These are phyloP conservation scores for Leccinum subtestaceum DNA, from an alignment of 768 basidiomycete species.

Conservation along the genomic window DNA sequence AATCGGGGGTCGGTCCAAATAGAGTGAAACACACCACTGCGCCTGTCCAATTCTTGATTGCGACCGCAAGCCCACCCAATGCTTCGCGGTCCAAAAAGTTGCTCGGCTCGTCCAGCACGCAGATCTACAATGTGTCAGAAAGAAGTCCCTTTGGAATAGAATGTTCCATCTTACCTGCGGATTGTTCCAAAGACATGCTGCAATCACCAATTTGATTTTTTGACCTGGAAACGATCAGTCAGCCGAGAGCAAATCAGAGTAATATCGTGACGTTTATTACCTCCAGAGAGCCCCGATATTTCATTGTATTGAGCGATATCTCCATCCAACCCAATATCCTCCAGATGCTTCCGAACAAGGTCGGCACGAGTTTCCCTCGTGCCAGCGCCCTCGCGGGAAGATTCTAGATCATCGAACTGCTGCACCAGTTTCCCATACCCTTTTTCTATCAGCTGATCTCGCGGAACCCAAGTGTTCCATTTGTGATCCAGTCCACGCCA, in stretches of 20 bases:
- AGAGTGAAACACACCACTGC: conserved; percentile 57
- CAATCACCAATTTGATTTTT: conserved; percentile 95
- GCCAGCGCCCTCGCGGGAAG: conserved; percentile 93
- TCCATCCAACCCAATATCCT: conserved; percentile 94
- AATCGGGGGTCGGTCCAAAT: conserved; percentile 15
- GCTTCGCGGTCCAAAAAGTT: conserved; percentile 98
- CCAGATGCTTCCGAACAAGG: conserved; percentile 86
- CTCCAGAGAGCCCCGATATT: conserved; percentile 90
- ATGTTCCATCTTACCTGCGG: conserved; percentile 53
- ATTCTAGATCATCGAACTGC: conserved; percentile 95
- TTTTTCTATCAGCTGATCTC: conserved; percentile 80
- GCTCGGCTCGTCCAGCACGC: conserved; percentile 85
- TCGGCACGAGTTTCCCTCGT: conserved; percentile 79
- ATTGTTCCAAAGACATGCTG: conserved; percentile 94
- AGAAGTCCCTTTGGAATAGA: neutral
- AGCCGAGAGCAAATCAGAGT: conserved; percentile 10
- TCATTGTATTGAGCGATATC: conserved; percentile 99
- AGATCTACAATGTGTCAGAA: conserved; percentile 45
- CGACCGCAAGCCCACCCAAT: conserved; percentile 89
- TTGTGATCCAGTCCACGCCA: conserved; percentile 82
- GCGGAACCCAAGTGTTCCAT: conserved; percentile 89
- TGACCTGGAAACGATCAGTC: conserved; percentile 53
- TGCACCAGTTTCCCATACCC: conserved; percentile 88
- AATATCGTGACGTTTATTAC: conserved; percentile 37
- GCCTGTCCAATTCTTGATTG: conserved; percentile 93